Base-by-base conservation (phyloP, 345 rosid genomes). In the Corchorus olitorius region DNA sequence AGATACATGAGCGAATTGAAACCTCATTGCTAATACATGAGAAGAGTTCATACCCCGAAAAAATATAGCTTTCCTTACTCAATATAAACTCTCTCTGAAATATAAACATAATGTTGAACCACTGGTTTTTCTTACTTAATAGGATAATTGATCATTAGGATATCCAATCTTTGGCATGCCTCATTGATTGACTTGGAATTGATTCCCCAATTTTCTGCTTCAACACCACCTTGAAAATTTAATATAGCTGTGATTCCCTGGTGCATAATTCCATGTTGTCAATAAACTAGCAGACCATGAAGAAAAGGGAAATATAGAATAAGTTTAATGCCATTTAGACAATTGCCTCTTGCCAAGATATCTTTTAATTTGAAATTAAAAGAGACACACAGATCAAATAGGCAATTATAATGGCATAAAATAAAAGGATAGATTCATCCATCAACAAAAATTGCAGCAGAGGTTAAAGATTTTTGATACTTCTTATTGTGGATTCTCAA, bases 171-270 rank as follows among this genome's bases (percentile, higher is more conserved):
- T 80, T 93, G 90, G 88, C 97, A 89, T 33, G 96, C 75, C 65
- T 91, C 92, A 58, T 88, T 93, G 84, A 93, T 85, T 70, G 79
- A 81, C 63, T 84, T 86, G 74, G 81, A 82, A 85, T 87, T 77
- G 59, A 93, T 83, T 64, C 94, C 94, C 98, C 98, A 91, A 69
- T 91, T 95, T 84, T 87, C 90, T 65, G 94, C 95, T 88, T 95
- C 99, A 76, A 78, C 78, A 70, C 84, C 87, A 85, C 97, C 80
- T 84, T 95, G 99, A 81, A 93, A 93, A 82, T 93, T 93, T 43
- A 95, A 64, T 81, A 93, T 81, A 41, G 98, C 98, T 46, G 97
- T 91, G 80, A 93, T 78, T 63, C 94, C 98, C 99, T 93, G 84
- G 65, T 73, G 77, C 39, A 86, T 46, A 82, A 70, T 58, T 61